A percentile compares a stretch with the other conserved stretches of the same genome.
These are phyloP conservation scores for Scutellaria baicalensis DNA, from an alignment of 257 asterid genomes.

Conservation along the genomic window DNA sequence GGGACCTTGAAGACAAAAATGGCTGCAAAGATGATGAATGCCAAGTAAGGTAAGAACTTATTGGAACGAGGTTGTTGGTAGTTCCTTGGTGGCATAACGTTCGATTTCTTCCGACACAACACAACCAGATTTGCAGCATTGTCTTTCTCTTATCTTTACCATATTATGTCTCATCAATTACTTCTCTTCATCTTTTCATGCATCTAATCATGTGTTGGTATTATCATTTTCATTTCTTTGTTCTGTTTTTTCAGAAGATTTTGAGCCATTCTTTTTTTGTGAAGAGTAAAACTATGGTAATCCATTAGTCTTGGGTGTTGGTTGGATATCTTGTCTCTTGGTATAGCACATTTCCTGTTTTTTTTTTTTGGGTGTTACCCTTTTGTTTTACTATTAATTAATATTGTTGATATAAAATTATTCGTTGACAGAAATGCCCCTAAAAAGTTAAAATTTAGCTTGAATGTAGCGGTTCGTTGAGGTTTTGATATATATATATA, in stretches of 20 bases:
- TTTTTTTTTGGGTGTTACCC: no score
- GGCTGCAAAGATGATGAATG: conserved; percentile 59
- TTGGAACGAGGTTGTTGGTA: conserved; percentile 40
- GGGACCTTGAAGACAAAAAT: conserved; percentile 78
- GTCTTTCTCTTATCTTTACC: not conserved
- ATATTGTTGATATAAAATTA: no score
- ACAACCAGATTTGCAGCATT: conserved; percentile 6
- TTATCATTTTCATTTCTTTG: not conserved
- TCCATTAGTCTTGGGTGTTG: no score
- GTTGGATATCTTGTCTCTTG: no score
- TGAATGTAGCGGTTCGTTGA: no score
- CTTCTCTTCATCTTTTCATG: not conserved
- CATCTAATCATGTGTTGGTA: not conserved
- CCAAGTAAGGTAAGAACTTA: conserved; percentile 54
- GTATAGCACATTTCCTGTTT: no score
- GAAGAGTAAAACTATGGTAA: no score
- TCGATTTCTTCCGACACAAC: conserved; percentile 1
- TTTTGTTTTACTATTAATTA: no score
- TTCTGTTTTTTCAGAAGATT: not conserved
- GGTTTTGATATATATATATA: no score
- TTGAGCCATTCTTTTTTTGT: no score
- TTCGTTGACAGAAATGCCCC: no score
- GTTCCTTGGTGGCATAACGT: conserved; percentile 50
- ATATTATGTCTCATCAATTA: not conserved
- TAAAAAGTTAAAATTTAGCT: no score